Conservation (phyloP, 2,329 filamentous ascomycete genomes). For the Coniochaeta ligniaria region DNA sequence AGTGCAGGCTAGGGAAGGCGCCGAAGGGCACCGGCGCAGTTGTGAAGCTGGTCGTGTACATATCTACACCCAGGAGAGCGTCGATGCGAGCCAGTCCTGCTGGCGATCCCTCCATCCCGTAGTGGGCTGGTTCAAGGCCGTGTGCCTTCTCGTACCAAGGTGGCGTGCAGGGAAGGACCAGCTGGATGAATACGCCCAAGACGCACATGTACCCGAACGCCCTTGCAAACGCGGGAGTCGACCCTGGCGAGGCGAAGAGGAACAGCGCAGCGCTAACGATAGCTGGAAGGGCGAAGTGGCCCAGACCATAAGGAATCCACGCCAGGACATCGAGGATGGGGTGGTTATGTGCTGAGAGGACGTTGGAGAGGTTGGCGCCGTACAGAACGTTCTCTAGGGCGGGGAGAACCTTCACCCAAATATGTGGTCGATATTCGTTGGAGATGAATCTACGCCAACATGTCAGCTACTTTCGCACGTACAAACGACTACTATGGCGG, state of each 20-base stretch:
- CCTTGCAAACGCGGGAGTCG: slow-evolving; percentile 74
- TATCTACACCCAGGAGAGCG: slow-evolving; percentile 78
- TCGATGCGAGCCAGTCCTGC: slow-evolving; percentile 87
- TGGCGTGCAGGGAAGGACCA: slow-evolving; percentile 87
- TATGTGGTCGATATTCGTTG: slow-evolving; percentile 79
- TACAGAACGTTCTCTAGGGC: slow-evolving; percentile 95
- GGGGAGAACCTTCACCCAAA: slow-evolving; percentile 91
- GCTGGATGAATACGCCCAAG: slow-evolving; percentile 77
- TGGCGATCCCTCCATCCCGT: slow-evolving; percentile 83
- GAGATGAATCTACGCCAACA: slow-evolving; percentile 69
- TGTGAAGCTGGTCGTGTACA: slow-evolving; percentile 90
- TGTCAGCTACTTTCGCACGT: not conserved
- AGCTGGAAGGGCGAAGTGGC: slow-evolving; percentile 81
- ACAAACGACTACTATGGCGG: not conserved
- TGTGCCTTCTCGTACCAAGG: slow-evolving; percentile 97
- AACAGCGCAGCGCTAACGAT: slow-evolving; percentile 76
- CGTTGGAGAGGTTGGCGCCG: slow-evolving; percentile 91
- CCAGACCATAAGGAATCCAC: slow-evolving; percentile 88
- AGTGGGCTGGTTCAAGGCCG: slow-evolving; percentile 83
- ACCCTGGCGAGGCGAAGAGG: slow-evolving; percentile 80
- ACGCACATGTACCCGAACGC: slow-evolving; percentile 92
- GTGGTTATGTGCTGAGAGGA: slow-evolving; percentile 83
- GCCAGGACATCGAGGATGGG: slow-evolving; percentile 79
- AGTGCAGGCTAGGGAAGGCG: slow-evolving; percentile 89
- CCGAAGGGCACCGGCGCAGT: slow-evolving; percentile 89